Base-by-base conservation (phyloP, 306 rosid genomes). In the Boehmeria nivea region DNA sequence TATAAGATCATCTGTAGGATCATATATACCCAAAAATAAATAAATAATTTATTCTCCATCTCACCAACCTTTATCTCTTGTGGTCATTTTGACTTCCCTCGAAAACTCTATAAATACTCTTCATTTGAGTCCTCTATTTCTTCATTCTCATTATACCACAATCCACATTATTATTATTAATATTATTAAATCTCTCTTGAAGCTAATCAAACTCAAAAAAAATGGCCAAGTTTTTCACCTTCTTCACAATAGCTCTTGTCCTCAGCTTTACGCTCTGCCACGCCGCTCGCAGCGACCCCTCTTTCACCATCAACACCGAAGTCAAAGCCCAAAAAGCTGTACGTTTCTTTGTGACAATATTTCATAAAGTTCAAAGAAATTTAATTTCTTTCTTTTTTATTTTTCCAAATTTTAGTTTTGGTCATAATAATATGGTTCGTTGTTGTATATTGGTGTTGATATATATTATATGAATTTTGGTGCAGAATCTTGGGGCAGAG, bases 221-320 rank as follows among this genome's bases (percentile, higher is more conserved):
- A 4, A 82, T 86, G 95, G 66, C 73, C 12, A 80, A 76, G 65
- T 43, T 68, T 0, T 16, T 55, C 26, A 63, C 77, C 54, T 25
- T 80, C 69, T 70, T 86, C 76, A 68, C 83, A 49, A 26, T 86
- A 7, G 54, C 45, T 53, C 76, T 86, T 55, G 71, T 86, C 22
- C 64, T 80, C 0, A 71, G 78, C 85, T 71, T 69, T n/a, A 56
- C 61, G 12, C 65, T 83, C 16, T 57, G 67, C 54, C 18, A 46
- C 34, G 72, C 76, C 7, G 64, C 76, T 18, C 87, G 79, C 66
- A 75, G 75, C 1, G 56, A 28, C 38, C 61, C 66, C 27, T 53
- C 31, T n/a, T 50, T 10, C 36, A 10, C 36, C 36, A 31, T 61
- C 28, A 31, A 57, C 68, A 18, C 42, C 27, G 53, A 0, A 1